Evolutionary conservation across 805 yeast species (phyloP).

Genomic region (Scheffersomyces stipitis): DNA sequence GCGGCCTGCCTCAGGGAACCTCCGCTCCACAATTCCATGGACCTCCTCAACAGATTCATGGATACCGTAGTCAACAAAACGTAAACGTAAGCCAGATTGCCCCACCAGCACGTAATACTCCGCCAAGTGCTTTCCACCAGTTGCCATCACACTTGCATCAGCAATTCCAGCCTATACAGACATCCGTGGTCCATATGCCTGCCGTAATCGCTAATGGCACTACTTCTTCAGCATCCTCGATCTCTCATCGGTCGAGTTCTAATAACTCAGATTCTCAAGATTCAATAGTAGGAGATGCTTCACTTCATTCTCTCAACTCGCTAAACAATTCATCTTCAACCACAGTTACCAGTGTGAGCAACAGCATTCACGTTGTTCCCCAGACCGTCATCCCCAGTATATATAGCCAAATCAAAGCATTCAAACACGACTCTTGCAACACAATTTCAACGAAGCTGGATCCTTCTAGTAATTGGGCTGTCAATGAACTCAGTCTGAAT

Average conservation of each 20-base stretch:
- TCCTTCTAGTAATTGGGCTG: too few species aligned
- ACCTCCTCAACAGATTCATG: too few species aligned
- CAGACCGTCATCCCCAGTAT: conserved; percentile 2
- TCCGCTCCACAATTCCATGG: too few species aligned
- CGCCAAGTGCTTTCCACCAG: conserved; percentile 3
- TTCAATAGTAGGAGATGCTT: conserved; percentile 2
- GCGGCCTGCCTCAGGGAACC: too few species aligned
- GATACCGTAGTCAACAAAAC: too few species aligned
- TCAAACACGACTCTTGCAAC: too few species aligned
- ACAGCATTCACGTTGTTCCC: conserved; percentile 3
- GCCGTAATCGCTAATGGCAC: background rate
- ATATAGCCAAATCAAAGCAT: too few species aligned
- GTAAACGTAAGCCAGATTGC: too few species aligned
- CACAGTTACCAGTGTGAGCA: background rate
- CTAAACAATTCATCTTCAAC: conserved; percentile 1
- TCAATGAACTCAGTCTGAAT: too few species aligned
- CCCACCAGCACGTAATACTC: too few species aligned
- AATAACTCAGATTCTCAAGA: conserved; percentile 3
- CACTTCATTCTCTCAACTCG: conserved; percentile 2
- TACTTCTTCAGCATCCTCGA: background rate
- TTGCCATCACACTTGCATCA: conserved; percentile 1
- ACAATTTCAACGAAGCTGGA: too few species aligned
- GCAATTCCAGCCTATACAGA: background rate
- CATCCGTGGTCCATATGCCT: background rate
- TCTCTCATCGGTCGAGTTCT: conserved; percentile 1